Base-by-base conservation (phyloP, 257 asterid species). In the Lavandula angustifolia region DNA sequence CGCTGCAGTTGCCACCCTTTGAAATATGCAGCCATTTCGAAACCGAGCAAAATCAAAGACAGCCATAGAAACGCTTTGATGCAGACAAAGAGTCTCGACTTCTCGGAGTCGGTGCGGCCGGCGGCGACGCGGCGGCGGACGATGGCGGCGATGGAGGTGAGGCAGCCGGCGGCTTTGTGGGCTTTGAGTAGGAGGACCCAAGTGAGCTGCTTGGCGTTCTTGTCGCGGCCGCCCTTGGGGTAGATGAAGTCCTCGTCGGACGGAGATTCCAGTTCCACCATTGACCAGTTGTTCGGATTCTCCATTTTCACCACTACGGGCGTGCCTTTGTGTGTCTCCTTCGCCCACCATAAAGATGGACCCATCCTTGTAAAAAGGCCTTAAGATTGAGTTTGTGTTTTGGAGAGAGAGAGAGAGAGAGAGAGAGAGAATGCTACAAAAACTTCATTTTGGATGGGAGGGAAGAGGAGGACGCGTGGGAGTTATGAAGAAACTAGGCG, bases 171-270 rank as follows among this genome's bases (percentile, higher is more conserved):
- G 8, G 96, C 97, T 55, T 83, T 85, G 69, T 90, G 95, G 58
- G 97, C 96, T 63, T 85, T 89, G 5, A 89, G 73, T 54, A 89
- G 94, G 33, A 91, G 92, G 13, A 91, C 96, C 97, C 97, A 91
- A 0, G 96, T 87, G 5, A 87, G 81, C 75, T 91, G 97, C 69
- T 85, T 91, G 37, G 97, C 97, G 78, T 91, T 91, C 84, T 82
- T 85, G 89, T 91, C 84, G 49, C 89, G 82, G 17, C 76, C 81
- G n/a, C 87, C 90, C 22, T 86, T 74, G 8, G 80, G 84, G 82
- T 71, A 76, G 55, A 84, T 64, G 60, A 82, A 84, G 43, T 84
- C 92, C 5, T 87, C 95, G 22, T 85, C 91, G 1, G 85, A 76
- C 1, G 96, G 82, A 5, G 80, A 75, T 70, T 87, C 83, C 0